phyloP scores from a whole-genome alignment of 108 stramenopile species.

The Parmales sp. region DNA sequence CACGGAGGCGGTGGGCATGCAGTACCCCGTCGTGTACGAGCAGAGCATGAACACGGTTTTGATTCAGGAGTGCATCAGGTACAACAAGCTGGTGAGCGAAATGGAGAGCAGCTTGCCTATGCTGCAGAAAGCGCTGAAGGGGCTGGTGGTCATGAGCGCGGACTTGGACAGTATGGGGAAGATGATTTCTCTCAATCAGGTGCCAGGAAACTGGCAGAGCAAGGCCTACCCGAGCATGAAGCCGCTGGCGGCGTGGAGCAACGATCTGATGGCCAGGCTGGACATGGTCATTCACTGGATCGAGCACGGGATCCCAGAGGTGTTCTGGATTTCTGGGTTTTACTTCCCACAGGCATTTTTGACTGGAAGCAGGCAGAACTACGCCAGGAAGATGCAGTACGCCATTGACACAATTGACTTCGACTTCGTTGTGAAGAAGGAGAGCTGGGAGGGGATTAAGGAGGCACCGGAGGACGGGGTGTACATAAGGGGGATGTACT shows the following conservation, averaged over 20 bases:
- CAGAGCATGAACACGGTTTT: conserved; percentile 60
- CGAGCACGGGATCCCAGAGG: conserved; percentile 41
- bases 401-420: conserved; percentile 53
- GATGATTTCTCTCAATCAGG: conserved; percentile 28
- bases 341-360: conserved; percentile 63
- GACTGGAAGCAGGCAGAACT: conserved; percentile 54
- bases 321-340: conserved; percentile 56
- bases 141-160: conserved; percentile 42
- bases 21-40: conserved; percentile 47
- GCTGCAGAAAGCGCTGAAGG: conserved; percentile 47
- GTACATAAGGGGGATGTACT: conserved; percentile 42
- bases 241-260: conserved; percentile 45
- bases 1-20: conserved; percentile 43
- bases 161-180: conserved; percentile 56
- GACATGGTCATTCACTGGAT: conserved; percentile 42
- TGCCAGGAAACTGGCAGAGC: conserved; percentile 35
- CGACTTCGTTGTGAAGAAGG: conserved; percentile 26
- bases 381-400: conserved; percentile 33
- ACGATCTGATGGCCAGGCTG: conserved; percentile 37
- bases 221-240: conserved; percentile 51
- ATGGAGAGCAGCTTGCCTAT: conserved; percentile 31
- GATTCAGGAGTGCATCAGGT: conserved; percentile 55
- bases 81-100: conserved; percentile 25
- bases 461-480: conserved; percentile 38
- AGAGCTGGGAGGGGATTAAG: conserved; percentile 11